These are phyloP conservation scores for Fusarium sp. DNA, from an alignment of 2,329 filamentous ascomycete genomes.

Conservation along the genomic window DNA sequence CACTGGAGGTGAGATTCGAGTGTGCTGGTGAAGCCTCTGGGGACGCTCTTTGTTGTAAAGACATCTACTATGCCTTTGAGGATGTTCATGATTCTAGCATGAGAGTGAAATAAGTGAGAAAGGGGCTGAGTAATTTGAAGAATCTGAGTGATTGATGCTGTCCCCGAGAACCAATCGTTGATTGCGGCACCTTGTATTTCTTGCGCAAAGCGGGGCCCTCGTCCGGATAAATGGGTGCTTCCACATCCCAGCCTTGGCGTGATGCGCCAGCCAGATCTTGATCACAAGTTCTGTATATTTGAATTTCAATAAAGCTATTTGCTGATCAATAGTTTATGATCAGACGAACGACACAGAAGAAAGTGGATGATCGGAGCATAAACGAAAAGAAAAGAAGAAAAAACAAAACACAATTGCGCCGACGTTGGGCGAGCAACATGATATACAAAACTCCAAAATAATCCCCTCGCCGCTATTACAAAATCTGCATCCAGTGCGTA, in stretches of 20 bases:
- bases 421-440: no score
- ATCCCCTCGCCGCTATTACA: not conserved
- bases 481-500: not conserved
- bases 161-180: not conserved
- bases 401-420: no score
- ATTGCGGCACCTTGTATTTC: not conserved
- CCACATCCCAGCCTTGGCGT: not conserved
- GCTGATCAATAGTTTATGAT: not conserved
- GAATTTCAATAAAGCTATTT: not conserved
- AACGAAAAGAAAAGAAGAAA: not conserved
- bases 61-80: conserved; percentile 25
- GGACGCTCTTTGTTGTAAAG: conserved; percentile 11
- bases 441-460: not conserved
- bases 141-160: not conserved
- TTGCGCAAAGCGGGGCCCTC: not conserved
- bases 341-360: not conserved
- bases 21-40: conserved; percentile 4
- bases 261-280: not conserved
- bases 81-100: conserved; percentile 20
- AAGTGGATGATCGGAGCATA: not conserved
- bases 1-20: conserved; percentile 1
- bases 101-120: not conserved
- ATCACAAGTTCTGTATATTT: not conserved
- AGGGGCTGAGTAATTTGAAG: not conserved
- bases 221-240: not conserved